Evolutionary conservation across 2,329 filamentous ascomycete genomes (phyloP).

Genomic region (Elsinoe fawcettii): DNA sequence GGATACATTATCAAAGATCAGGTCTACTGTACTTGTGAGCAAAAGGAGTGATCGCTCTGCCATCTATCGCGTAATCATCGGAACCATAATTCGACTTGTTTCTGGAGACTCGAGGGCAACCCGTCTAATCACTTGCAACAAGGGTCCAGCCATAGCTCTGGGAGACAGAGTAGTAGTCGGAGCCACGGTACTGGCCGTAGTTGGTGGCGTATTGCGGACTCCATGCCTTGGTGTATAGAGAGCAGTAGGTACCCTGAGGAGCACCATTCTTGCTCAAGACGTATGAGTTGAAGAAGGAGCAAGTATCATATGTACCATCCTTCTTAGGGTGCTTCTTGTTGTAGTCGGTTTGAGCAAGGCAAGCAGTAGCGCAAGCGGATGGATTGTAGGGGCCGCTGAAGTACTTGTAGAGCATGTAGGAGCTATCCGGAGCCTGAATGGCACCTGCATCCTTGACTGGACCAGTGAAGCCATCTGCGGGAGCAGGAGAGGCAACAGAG

Average conservation of each 20-base stretch:
- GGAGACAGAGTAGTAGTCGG: conserved; percentile 17
- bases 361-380: conserved; percentile 23
- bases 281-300: conserved; percentile 33
- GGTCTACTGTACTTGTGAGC: background rate
- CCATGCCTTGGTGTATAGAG: conserved; percentile 29
- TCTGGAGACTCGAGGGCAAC: background rate
- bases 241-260: conserved; percentile 33
- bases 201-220: conserved; percentile 21
- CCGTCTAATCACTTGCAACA: background rate
- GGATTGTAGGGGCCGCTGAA: conserved; percentile 21
- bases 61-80: conserved; percentile 6
- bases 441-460: conserved; percentile 28
- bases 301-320: conserved; percentile 19
- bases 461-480: conserved; percentile 21
- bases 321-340: conserved; percentile 21
- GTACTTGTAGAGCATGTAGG: conserved; percentile 19
- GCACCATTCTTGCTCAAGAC: conserved; percentile 33
- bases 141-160: conserved; percentile 18
- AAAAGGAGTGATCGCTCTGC: conserved; percentile 5
- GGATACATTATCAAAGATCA: background rate
- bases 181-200: conserved; percentile 17
- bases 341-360: conserved; percentile 22
- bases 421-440: conserved; percentile 28
- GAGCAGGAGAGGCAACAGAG: conserved; percentile 20
- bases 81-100: background rate